Base-by-base conservation (phyloP, 768 basidiomycete genomes). In the Macrolepiota albuminosa region DNA sequence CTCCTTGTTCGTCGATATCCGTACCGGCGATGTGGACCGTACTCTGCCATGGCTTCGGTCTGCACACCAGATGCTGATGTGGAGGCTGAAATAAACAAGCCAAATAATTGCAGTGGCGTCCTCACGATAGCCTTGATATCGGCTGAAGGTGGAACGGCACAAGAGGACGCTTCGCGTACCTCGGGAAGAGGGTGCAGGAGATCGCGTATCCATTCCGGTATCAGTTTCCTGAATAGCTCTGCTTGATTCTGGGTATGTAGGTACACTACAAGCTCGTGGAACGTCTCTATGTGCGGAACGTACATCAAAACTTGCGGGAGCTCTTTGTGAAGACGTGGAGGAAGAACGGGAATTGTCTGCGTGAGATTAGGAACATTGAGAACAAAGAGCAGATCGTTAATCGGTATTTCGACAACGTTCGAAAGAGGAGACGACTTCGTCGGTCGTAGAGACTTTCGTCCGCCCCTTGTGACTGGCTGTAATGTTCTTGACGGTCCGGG, bases 221-320 rank as follows among this genome's bases (percentile, higher is more conserved):
- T 65, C 16, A 76, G 42, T 11, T 59, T 63, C 24, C 75, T 61
- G 56, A 78, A 73, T n/a, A 78, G 52, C 45, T 71, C 72, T 8
- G 70, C 74, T 58, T 74, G 73, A 56, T 78, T 74, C 60, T 69
- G 69, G 4, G 75, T 77, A 61, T 78, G 77, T 3, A 78, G 57
- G 56, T 72, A 78, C 11, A 73, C 65, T 42, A 78, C 63, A 42
- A 75, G 58, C 53, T 73, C 73, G 2, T 67, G 67, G 64, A 76
- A 73, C 9, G 73, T 73, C 37, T 71, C 65, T 29, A 76, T 59
- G 53, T 73, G 68, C 0, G 75, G 75, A 8, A 75, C 73, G 10
- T 56, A 60, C 63, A 77, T 51, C 6, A 72, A 48, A 2, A 74
- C 73, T 5, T 69, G 67, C 1, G 75, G 71, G 7, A 78, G 69